These are phyloP conservation scores for Trichoderma endophyticum DNA, from an alignment of 2,329 filamentous ascomycete genomes.

Conservation along the genomic window DNA sequence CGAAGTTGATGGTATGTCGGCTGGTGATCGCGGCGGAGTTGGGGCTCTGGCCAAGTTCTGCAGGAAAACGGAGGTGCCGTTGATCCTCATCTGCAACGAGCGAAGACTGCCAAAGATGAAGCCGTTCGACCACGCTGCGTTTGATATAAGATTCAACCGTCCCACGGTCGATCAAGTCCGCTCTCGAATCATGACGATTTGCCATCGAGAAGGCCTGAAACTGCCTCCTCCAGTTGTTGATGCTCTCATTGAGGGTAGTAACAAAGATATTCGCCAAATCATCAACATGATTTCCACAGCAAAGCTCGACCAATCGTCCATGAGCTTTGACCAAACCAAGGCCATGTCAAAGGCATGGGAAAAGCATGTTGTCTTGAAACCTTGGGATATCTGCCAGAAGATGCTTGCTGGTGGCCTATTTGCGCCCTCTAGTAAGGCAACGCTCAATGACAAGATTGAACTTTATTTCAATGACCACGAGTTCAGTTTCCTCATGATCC, in stretches of 20 bases:
- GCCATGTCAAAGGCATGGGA: conserved; percentile 98
- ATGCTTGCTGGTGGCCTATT: conserved; percentile 88
- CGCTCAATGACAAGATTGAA: conserved; percentile 95
- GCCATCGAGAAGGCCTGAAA: conserved; percentile 85
- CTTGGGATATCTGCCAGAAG: conserved; percentile 96
- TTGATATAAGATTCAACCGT: conserved; percentile 81
- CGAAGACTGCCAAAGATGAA: conserved; percentile 94
- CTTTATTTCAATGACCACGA: conserved; percentile 99
- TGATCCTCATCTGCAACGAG: conserved; percentile 98
- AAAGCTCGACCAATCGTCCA: conserved; percentile 76
- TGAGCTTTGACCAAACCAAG: conserved; percentile 84
- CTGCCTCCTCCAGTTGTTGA: conserved; percentile 81
- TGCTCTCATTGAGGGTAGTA: conserved; percentile 89
- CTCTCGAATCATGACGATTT: conserved; percentile 91
- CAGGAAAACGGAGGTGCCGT: conserved; percentile 89
- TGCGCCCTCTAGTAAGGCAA: conserved; percentile 74
- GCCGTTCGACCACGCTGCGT: conserved; percentile 84
- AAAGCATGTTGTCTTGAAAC: conserved; percentile 93
- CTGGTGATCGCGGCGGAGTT: conserved; percentile 91
- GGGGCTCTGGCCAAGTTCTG: conserved; percentile 91
- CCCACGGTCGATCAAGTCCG: conserved; percentile 90
- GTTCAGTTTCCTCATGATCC: conserved; percentile 95
- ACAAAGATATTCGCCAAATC: conserved; percentile 94
- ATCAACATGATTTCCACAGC: conserved; percentile 98
- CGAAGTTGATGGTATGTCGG: conserved; percentile 98